These are phyloP conservation scores for Rhynchospora pubera DNA, from an alignment of 176 grass and related monocot species.

Conservation along the genomic window DNA sequence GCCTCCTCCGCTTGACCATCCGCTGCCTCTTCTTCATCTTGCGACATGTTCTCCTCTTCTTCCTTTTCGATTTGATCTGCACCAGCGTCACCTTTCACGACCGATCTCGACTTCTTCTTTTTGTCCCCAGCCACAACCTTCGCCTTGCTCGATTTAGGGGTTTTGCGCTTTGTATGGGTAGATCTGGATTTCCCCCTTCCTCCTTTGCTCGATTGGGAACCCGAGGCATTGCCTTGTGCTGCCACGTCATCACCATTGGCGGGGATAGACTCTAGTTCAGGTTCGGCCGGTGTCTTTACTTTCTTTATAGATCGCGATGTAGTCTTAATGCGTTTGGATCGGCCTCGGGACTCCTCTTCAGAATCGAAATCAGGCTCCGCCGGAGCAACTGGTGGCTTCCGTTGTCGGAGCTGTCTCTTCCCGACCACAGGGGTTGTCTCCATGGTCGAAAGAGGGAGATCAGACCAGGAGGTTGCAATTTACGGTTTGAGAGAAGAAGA, in stretches of 20 bases:
- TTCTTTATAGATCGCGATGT: background rate
- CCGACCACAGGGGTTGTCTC: background rate
- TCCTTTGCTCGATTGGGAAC: background rate
- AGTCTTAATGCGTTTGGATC: background rate
- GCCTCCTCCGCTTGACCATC: background rate
- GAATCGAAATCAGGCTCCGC: background rate
- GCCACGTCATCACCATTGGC: background rate
- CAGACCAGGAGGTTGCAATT: no score
- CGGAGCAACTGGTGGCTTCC: background rate
- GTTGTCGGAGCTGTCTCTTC: background rate
- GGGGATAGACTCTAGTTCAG: background rate
- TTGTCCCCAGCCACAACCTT: slow-evolving; percentile 11
- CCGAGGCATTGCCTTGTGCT: background rate
- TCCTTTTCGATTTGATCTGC: background rate
- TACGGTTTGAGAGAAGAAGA: no score
- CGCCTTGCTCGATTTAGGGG: background rate
- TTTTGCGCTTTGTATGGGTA: background rate
- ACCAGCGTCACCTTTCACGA: slow-evolving; percentile 25
- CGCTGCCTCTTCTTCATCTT: background rate
- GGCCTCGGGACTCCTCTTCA: background rate
- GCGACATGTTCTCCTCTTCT: background rate
- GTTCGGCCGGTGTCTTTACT: background rate
- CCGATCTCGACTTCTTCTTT: slow-evolving; percentile 24
- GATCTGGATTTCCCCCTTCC: slow-evolving; percentile 16
- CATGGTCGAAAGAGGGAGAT: background rate